phyloP scores from a whole-genome alignment of 2,329 filamentous ascomycete species.

The Xylariales sp. region DNA sequence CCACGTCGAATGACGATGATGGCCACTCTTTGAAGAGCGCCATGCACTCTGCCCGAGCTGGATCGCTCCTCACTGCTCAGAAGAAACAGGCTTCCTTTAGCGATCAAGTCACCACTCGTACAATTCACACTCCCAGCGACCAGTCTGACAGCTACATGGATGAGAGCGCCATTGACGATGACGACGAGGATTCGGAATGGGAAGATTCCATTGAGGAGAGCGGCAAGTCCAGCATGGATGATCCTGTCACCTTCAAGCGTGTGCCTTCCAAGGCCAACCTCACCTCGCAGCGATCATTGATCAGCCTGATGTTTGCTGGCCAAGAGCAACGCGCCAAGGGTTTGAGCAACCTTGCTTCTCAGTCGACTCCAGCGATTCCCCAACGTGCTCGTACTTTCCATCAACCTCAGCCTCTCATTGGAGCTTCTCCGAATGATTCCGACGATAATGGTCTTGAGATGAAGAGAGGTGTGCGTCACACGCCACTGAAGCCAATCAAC shows the following conservation, averaged over 20 bases:
- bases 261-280: constrained; percentile 86
- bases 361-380: constrained; percentile 66
- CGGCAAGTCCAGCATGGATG: constrained; percentile 76
- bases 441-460: constrained; percentile 61
- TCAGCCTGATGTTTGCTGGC: constrained; percentile 79
- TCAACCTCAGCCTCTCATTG: constrained; percentile 37
- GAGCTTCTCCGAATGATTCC: constrained; percentile 52
- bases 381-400: constrained; percentile 53
- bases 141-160: constrained; percentile 64
- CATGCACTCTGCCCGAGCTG: constrained; percentile 39
- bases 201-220: constrained; percentile 73
- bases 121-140: constrained; percentile 56
- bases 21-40: constrained; percentile 61
- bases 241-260: constrained; percentile 78
- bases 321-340: constrained; percentile 69
- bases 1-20: constrained; percentile 68
- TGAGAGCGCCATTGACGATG: constrained; percentile 77
- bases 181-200: constrained; percentile 59
- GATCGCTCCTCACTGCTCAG: constrained; percentile 34
- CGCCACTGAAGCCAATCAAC: constrained; percentile 48
- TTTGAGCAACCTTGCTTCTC: constrained; percentile 63
- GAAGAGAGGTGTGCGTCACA: constrained; percentile 51
- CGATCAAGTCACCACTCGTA: constrained; percentile 66
- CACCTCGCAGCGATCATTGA: constrained; percentile 78
- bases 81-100: constrained; percentile 84